phyloP scores from a whole-genome alignment of 2,329 filamentous ascomycete genomes.

The Trichoderma citrinoviride region DNA sequence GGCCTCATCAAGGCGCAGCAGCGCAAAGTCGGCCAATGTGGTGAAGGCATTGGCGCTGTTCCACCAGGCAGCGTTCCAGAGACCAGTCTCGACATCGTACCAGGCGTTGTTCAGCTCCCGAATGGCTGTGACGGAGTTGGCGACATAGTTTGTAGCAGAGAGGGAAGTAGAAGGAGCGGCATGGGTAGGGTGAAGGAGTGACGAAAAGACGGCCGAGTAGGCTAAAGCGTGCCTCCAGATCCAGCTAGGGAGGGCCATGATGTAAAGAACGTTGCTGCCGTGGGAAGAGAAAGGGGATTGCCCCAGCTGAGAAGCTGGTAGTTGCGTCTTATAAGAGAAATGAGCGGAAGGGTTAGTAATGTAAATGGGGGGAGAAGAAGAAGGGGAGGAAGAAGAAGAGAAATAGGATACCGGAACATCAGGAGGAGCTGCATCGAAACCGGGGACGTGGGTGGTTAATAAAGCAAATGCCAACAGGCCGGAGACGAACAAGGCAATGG shows the following conservation, averaged over 20 bases:
- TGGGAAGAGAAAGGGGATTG: conserved; percentile 1
- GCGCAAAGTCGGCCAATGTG: conserved; percentile 55
- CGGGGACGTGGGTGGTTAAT: conserved; percentile 14
- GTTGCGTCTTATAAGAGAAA: conserved; percentile 2
- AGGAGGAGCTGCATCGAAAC: neutral
- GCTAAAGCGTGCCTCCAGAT: conserved; percentile 20
- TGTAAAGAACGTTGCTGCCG: conserved; percentile 7
- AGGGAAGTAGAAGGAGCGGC: conserved; percentile 13
- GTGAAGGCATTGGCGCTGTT: conserved; percentile 68
- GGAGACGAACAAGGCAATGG: conserved; percentile 8
- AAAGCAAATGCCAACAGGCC: conserved; percentile 4
- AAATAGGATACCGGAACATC: conserved; percentile 6
- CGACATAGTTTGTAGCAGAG: conserved; percentile 11
- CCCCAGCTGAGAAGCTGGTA: conserved; percentile 15
- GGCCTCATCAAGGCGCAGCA: conserved; percentile 34
- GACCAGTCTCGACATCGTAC: conserved; percentile 59
- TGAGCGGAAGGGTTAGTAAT: neutral
- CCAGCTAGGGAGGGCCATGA: conserved; percentile 20
- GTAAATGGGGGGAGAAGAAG: neutral
- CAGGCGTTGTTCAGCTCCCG: conserved; percentile 52
- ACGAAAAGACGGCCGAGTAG: conserved; percentile 9
- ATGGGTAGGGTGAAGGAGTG: conserved; percentile 4
- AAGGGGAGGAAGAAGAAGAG: neutral
- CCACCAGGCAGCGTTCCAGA: conserved; percentile 71
- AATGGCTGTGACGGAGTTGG: conserved; percentile 18